Percentiles rank a stretch among this genome's conserved stretches.
phyloP scores from a whole-genome alignment of 2,329 filamentous ascomycete genomes.

The Phyllosticta ampelicida region DNA sequence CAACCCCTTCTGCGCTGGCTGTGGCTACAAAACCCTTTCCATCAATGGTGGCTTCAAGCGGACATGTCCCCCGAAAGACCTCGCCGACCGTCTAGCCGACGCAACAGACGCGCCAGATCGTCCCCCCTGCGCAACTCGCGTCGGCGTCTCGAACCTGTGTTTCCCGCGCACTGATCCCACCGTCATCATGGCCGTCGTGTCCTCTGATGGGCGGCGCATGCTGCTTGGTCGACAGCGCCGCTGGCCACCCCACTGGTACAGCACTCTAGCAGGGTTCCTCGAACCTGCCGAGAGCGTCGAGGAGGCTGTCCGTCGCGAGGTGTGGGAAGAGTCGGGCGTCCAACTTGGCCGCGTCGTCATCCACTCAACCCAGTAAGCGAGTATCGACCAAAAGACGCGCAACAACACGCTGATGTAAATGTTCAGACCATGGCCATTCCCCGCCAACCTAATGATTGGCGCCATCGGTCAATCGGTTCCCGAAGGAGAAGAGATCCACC shows the following conservation, averaged over 20 bases:
- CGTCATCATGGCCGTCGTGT: constrained; percentile 89
- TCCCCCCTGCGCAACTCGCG: constrained; percentile 66
- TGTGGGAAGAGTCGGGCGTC: constrained; percentile 41
- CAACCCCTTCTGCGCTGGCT: constrained; percentile 85
- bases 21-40: constrained; percentile 71
- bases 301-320: constrained; percentile 40
- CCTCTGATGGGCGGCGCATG: constrained; percentile 62
- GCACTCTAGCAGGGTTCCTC: constrained; percentile 56
- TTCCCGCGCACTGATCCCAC: constrained; percentile 92
- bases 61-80: constrained; percentile 62
- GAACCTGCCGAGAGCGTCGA: constrained; percentile 42
- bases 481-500: constrained; percentile 61
- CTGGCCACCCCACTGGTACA: constrained; percentile 80
- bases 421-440: constrained; percentile 38
- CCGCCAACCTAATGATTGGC: constrained; percentile 43
- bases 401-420: too few relatives aligned
- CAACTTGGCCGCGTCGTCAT: constrained; percentile 40
- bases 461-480: constrained; percentile 80
- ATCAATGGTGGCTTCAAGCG: constrained; percentile 73
- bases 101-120: constrained; percentile 39
- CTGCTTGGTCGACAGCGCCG: constrained; percentile 77
- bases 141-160: constrained; percentile 76
- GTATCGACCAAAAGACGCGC: background rate
- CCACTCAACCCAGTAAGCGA: constrained; percentile 35
- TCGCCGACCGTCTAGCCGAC: constrained; percentile 35